Conservation (phyloP, 1,284 basidiomycete species). For the Somion occarium region DNA sequence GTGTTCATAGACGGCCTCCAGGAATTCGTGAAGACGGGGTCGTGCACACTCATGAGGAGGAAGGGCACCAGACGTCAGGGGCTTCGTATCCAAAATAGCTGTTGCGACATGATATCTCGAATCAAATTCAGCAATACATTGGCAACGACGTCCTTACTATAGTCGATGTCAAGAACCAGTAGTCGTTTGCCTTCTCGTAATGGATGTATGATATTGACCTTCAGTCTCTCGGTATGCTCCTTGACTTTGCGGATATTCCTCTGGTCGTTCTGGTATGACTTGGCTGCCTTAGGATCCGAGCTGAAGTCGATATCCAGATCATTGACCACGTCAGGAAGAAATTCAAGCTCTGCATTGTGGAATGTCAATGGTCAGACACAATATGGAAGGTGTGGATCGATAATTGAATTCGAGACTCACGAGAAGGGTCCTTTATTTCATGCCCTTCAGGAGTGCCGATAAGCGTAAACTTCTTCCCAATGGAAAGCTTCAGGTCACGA, state of each 20-base stretch:
- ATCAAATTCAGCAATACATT: neutral
- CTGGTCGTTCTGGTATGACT: constrained; percentile 63
- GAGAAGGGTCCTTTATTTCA: constrained; percentile 75
- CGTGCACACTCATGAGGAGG: constrained; percentile 79
- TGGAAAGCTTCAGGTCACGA: constrained; percentile 51
- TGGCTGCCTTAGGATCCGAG: constrained; percentile 50
- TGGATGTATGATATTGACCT: constrained; percentile 72
- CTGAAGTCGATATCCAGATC: constrained; percentile 79
- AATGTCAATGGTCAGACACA: neutral
- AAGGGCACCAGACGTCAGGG: constrained; percentile 70
- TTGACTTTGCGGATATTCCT: constrained; percentile 76
- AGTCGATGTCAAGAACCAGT: constrained; percentile 86
- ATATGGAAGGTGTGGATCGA: constrained; percentile 3
- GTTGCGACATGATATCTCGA: neutral
- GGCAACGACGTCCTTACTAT: constrained; percentile 45
- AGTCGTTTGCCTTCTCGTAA: constrained; percentile 74
- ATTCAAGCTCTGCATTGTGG: constrained; percentile 46
- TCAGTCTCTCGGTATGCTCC: constrained; percentile 63
- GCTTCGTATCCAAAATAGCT: constrained; percentile 82
- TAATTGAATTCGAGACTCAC: constrained; percentile 20
- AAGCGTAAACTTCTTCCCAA: constrained; percentile 73
- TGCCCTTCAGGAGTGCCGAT: constrained; percentile 81
- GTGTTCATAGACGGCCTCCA: constrained; percentile 71
- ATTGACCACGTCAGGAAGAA: constrained; percentile 70
- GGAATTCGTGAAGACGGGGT: constrained; percentile 80